Evolutionary conservation across 306 rosid species (phyloP).

Genomic region (Quercus cerris): DNA sequence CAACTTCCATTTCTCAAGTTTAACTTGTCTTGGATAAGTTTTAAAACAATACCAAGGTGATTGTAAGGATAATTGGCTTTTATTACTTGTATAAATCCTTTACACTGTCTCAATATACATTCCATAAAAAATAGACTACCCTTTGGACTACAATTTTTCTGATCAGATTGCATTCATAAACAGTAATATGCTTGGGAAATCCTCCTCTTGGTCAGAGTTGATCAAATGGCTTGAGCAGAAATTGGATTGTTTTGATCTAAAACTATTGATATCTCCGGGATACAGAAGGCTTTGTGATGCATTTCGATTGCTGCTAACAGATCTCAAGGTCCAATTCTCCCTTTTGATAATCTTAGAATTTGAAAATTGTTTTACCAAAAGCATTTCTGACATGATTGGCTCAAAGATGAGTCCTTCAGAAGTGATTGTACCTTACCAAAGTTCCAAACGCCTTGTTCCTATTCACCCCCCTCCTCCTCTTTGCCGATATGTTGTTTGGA

Average conservation of each 20-base stretch:
- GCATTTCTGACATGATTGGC: neutral
- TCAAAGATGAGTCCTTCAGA: neutral
- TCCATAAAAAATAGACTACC: neutral
- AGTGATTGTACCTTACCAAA: neutral
- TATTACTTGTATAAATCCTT: neutral
- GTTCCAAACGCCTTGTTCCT: neutral
- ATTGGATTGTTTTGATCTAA: slow-evolving; percentile 30
- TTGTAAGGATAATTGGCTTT: neutral
- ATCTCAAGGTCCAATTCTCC: slow-evolving; percentile 16
- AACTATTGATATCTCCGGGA: slow-evolving; percentile 37
- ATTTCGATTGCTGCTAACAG: slow-evolving; percentile 47
- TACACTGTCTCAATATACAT: neutral
- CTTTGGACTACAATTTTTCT: slow-evolving; percentile 5
- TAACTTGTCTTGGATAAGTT: neutral
- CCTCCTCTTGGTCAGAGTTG: slow-evolving; percentile 27
- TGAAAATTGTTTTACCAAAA: neutral
- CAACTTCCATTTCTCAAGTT: neutral
- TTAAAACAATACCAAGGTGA: neutral
- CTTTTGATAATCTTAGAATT: neutral
- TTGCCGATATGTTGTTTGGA: neutral
- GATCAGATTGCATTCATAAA: slow-evolving; percentile 19
- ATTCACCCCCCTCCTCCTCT: neutral
- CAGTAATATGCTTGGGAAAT: slow-evolving; percentile 43
- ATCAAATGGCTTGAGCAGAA: slow-evolving; percentile 32
- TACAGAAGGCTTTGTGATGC: slow-evolving; percentile 39